These are phyloP conservation scores for Coemansia sp. DNA, from an alignment of 192 early-diverging fungal species.

Conservation along the genomic window DNA sequence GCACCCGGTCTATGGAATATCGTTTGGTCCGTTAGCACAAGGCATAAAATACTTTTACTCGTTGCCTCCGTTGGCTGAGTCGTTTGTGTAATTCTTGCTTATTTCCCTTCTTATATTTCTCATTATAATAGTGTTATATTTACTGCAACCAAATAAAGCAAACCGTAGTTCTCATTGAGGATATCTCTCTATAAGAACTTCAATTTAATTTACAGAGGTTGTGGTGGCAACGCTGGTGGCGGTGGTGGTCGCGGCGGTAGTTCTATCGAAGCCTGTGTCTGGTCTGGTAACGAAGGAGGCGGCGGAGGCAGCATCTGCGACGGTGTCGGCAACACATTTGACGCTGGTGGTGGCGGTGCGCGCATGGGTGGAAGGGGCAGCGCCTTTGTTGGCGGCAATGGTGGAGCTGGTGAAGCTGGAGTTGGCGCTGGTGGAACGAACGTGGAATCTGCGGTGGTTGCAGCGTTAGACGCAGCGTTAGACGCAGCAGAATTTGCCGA, in stretches of 20 bases:
- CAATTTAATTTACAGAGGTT: neutral
- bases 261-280: neutral
- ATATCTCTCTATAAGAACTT: neutral
- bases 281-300: neutral
- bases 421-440: neutral
- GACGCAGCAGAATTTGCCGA: neutral
- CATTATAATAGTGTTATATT: neutral
- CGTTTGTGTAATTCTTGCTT: neutral
- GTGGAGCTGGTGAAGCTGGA: neutral
- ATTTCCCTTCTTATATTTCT: neutral
- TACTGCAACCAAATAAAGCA: neutral
- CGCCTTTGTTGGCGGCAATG: neutral
- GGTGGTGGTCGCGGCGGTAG: neutral
- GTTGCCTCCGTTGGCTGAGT: slow-evolving; percentile 22
- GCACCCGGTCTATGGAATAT: slow-evolving; percentile 44
- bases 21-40: slow-evolving; percentile 32
- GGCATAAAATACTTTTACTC: slow-evolving; percentile 50
- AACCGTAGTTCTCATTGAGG: no score
- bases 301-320: neutral
- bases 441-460: neutral
- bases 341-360: neutral
- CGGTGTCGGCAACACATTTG: neutral
- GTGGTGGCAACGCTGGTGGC: neutral
- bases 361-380: neutral
- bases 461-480: neutral